Evolutionary conservation across 441 rosid species (phyloP).

Genomic region (Pelargonium fulgidum): DNA sequence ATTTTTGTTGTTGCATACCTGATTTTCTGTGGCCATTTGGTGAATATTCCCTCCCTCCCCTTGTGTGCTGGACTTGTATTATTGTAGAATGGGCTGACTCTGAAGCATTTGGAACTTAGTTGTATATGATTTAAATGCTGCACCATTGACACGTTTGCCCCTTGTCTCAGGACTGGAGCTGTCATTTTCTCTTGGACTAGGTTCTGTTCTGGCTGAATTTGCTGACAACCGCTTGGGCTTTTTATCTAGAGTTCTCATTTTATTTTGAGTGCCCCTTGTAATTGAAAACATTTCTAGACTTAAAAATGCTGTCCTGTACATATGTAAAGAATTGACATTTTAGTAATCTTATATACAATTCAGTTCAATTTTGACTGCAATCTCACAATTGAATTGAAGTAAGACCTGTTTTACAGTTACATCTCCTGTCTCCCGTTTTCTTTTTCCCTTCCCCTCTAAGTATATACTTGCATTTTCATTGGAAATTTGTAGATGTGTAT

Average conservation of each 20-base stretch:
- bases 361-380: slow-evolving; percentile 11
- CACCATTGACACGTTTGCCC: slow-evolving; percentile 1
- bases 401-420: slow-evolving; percentile 9
- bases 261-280: slow-evolving; percentile 16
- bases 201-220: slow-evolving; percentile 12
- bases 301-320: slow-evolving; percentile 1
- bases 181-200: slow-evolving; percentile 6
- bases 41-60: background rate
- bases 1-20: too few species aligned
- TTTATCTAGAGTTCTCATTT: slow-evolving; percentile 16
- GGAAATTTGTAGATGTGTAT: slow-evolving; percentile 18
- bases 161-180: slow-evolving; percentile 15
- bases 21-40: background rate
- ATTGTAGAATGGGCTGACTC: background rate
- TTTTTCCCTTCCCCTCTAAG: slow-evolving; percentile 12
- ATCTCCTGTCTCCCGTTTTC: background rate
- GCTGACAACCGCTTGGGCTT: slow-evolving; percentile 9
- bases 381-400: slow-evolving; percentile 13
- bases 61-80: background rate
- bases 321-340: slow-evolving; percentile 14
- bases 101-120: slow-evolving; percentile 1
- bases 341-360: slow-evolving; percentile 11
- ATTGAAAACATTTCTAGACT: slow-evolving; percentile 7
- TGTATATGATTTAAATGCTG: background rate
- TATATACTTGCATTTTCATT: slow-evolving; percentile 13